Evolutionary conservation across 352 stramenopile species (phyloP).

Genomic region (Thalassiosira mediterranea): DNA sequence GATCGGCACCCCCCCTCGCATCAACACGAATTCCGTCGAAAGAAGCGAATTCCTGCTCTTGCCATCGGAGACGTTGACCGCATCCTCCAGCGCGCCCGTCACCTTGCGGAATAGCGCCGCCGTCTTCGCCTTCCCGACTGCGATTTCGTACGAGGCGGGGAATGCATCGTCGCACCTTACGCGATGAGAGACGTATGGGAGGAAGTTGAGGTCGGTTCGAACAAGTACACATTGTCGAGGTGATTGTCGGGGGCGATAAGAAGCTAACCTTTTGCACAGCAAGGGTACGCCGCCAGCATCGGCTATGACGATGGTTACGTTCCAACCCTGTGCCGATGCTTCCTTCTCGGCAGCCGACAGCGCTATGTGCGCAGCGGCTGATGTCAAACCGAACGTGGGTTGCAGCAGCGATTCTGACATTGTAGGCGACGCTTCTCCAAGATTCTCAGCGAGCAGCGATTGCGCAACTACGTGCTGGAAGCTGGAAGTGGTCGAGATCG

Average conservation of each 20-base stretch:
- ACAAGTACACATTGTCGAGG: too few relatives aligned
- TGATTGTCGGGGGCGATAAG: too few relatives aligned
- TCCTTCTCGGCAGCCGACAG: constrained; percentile 32
- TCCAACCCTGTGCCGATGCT: constrained; percentile 42
- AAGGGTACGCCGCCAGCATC: constrained; percentile 51
- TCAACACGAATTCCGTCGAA: constrained; percentile 37
- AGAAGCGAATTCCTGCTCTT: constrained; percentile 44
- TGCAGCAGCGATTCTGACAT: constrained; percentile 17
- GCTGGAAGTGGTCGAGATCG: too few relatives aligned
- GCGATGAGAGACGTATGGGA: too few relatives aligned
- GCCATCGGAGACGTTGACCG: constrained; percentile 34
- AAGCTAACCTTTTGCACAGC: constrained; percentile 35
- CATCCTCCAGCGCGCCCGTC: constrained; percentile 34
- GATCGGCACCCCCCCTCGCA: constrained; percentile 50
- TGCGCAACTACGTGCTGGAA: too few relatives aligned
- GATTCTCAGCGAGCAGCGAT: too few relatives aligned
- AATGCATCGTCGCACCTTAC: constrained; percentile 45
- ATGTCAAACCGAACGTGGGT: constrained; percentile 29
- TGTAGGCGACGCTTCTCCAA: too few relatives aligned
- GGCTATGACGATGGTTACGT: constrained; percentile 51
- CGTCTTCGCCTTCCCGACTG: constrained; percentile 54
- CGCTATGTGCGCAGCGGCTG: constrained; percentile 22
- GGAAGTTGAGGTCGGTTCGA: too few relatives aligned
- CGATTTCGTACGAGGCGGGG: constrained; percentile 49
- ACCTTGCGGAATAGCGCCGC: constrained; percentile 49